Evolutionary conservation across 2,329 filamentous ascomycete genomes (phyloP), one percentile per base, ranked within the genome.

Genomic region (Aureobasidium uvarum): DNA sequence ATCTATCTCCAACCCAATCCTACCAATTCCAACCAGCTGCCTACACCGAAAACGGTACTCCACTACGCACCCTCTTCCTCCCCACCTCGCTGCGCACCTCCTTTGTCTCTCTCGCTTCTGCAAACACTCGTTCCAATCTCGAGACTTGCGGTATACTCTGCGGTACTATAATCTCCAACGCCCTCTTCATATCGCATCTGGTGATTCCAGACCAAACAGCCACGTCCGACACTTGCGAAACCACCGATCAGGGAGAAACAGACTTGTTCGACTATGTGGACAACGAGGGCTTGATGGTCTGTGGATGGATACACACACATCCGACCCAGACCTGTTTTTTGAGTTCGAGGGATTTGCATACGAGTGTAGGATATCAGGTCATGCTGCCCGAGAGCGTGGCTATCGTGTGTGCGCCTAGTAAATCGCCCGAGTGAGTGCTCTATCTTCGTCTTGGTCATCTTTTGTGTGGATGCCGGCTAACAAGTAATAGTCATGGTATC

Each of bases 301-400:
- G 96, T 5, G 94, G 94, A 45, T 99, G 95, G 95, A 99, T 99
- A 67, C 95, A 99, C 75, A 99, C 95, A 0, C 95, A 99, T 75
- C 95, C 95, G 0, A 92, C 89, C 0, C 95, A 99, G 78, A 96
- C 92, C 0, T 99, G 95, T 77, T 99, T 99, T 76, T 96, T 99
- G 91, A 96, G 92, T 74, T 95, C 90, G 56, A 83, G 94, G 58
- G 95, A 99, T 74, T 75, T 98, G 70, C 95, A 99, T 74, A 99
- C 96, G 0, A 94, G 96, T 74, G 88, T 89, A 3, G 92, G 92
- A 13, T 98, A 97, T 75, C 95, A 99, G 77, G 88, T 95, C 67
- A 97, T 97, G 92, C 85, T 98, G 78, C 89, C 92, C 0, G 95
- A 99, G 81, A 96, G 91, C 71, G 92, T 99, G 68, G 95, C 95